phyloP scores from a whole-genome alignment of 805 yeast genomes.

The Teunomyces barrocoloradensis region DNA sequence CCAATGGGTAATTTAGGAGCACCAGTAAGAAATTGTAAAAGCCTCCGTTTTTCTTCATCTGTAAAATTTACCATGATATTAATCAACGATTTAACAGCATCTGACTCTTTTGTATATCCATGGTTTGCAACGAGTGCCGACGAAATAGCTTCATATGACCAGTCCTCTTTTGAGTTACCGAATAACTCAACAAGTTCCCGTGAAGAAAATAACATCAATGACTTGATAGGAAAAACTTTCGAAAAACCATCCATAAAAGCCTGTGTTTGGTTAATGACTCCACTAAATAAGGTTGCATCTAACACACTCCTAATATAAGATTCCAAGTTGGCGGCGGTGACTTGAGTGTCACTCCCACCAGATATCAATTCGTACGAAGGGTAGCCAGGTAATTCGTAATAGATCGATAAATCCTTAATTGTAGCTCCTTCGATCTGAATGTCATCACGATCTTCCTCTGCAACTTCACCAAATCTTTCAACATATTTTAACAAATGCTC shows the following conservation, averaged over 20 bases:
- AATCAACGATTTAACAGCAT: slow-evolving; percentile 58
- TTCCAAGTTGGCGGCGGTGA: slow-evolving; percentile 54
- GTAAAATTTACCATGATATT: slow-evolving; percentile 57
- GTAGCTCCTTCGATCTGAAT: slow-evolving; percentile 35
- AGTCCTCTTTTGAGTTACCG: slow-evolving; percentile 83
- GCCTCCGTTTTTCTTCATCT: slow-evolving; percentile 58
- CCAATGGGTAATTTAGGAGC: slow-evolving; percentile 92
- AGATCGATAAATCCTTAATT: slow-evolving; percentile 55
- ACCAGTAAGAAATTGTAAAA: slow-evolving; percentile 87
- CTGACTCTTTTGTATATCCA: slow-evolving; percentile 76
- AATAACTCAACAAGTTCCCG: slow-evolving; percentile 68
- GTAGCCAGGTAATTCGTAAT: slow-evolving; percentile 77
- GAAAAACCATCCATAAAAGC: slow-evolving; percentile 81
- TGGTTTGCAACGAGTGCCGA: slow-evolving; percentile 79
- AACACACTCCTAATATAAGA: slow-evolving; percentile 55
- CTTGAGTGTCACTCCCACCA: slow-evolving; percentile 51
- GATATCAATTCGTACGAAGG: slow-evolving; percentile 55
- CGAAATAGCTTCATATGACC: slow-evolving; percentile 65
- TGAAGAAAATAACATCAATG: slow-evolving; percentile 69
- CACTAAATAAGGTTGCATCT: slow-evolving; percentile 58
- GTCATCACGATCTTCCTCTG: slow-evolving; percentile 13
- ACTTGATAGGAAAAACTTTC: slow-evolving; percentile 72
- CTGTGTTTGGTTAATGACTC: slow-evolving; percentile 61
- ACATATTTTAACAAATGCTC: slow-evolving; percentile 46
- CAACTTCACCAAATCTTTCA: slow-evolving; percentile 15